Conservation (phyloP, 164 flowering plant genomes). For the Macadamia tetraphylla region DNA sequence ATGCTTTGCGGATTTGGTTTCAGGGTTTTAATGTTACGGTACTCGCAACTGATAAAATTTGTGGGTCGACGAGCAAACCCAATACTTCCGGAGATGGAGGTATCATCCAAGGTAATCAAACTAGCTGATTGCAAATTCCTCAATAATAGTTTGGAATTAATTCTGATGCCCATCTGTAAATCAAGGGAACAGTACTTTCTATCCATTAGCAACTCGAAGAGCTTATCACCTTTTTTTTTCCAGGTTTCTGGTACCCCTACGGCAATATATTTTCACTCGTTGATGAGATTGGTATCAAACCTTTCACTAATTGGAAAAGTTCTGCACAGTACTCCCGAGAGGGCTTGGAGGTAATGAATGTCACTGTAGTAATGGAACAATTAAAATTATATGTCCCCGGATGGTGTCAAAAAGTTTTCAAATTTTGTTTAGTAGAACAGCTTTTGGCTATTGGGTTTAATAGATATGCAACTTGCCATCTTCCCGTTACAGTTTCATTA, state of each 20-base stretch:
- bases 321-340: slow-evolving; percentile 56
- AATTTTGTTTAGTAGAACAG: too few relatives aligned
- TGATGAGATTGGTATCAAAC: slow-evolving; percentile 54
- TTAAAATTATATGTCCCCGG: background rate
- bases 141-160: background rate
- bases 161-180: background rate
- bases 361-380: background rate
- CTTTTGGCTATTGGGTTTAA: too few relatives aligned
- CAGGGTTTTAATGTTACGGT: slow-evolving; percentile 62
- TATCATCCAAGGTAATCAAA: slow-evolving; percentile 16
- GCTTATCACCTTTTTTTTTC: background rate
- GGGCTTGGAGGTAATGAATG: slow-evolving; percentile 46
- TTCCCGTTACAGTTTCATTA: too few relatives aligned
- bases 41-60: slow-evolving; percentile 30
- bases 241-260: slow-evolving; percentile 61
- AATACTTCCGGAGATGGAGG: slow-evolving; percentile 36
- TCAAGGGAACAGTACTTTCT: background rate
- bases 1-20: slow-evolving; percentile 6
- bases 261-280: slow-evolving; percentile 50
- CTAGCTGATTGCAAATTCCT: background rate
- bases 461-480: too few relatives aligned
- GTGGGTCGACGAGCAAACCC: slow-evolving; percentile 13
- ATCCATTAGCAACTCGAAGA: background rate
- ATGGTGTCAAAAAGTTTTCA: too few relatives aligned
- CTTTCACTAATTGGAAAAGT: slow-evolving; percentile 54